phyloP scores from a whole-genome alignment of 352 stramenopile genomes.

The Pythium aphanidermatum region DNA sequence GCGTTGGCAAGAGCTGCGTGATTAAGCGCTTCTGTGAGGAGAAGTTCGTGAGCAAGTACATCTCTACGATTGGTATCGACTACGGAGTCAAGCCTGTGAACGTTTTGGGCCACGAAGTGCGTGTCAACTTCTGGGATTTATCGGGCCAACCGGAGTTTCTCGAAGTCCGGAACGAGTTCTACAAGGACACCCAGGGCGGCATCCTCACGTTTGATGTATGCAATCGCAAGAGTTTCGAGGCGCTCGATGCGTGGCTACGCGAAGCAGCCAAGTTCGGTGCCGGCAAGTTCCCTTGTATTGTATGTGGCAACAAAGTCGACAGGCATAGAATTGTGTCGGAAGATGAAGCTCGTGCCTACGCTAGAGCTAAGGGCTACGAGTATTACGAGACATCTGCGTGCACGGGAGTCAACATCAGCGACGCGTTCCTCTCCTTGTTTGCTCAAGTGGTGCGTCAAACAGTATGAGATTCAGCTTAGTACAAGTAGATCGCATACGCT shows the following conservation, averaged over 20 bases:
- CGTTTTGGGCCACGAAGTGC: conserved; percentile 63
- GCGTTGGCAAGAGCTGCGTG: conserved; percentile 91
- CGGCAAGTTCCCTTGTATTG: conserved; percentile 73
- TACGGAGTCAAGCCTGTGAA: conserved; percentile 91
- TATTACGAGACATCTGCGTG: conserved; percentile 93
- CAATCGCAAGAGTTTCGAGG: conserved; percentile 73
- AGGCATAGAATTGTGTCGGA: conserved; percentile 65
- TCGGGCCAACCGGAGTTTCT: conserved; percentile 90
- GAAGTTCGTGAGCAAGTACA: conserved; percentile 94
- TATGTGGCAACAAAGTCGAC: conserved; percentile 92
- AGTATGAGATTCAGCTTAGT: conserved; percentile 34
- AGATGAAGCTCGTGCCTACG: conserved; percentile 74
- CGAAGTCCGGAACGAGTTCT: conserved; percentile 96
- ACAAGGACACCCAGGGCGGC: conserved; percentile 89
- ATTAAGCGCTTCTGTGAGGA: conserved; percentile 96
- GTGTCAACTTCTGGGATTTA: conserved; percentile 95
- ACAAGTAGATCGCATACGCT: conserved; percentile 87
- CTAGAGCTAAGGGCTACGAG: conserved; percentile 63
- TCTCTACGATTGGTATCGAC: conserved; percentile 94
- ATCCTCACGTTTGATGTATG: conserved; percentile 80
- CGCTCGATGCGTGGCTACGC: conserved; percentile 81
- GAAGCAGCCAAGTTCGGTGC: conserved; percentile 89
- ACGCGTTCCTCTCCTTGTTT: conserved; percentile 85
- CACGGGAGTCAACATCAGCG: conserved; percentile 78
- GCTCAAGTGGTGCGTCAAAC: conserved; percentile 44